phyloP scores from a whole-genome alignment of 495 filamentous ascomycete genomes.

The Xylaria cubensis region DNA sequence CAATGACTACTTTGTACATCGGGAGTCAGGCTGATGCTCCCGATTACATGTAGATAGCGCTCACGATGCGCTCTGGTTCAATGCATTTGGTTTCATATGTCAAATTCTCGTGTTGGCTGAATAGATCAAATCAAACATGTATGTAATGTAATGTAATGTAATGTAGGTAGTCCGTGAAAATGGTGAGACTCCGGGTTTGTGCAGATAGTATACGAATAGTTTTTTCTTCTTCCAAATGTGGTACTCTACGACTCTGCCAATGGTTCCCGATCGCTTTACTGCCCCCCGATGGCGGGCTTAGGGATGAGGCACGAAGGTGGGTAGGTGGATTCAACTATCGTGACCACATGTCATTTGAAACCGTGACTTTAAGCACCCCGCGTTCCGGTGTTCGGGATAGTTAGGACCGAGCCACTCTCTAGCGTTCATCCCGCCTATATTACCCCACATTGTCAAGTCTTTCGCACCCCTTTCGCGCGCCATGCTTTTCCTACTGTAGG shows the following conservation, averaged over 20 bases:
- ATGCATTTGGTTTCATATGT: not conserved
- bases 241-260: not conserved
- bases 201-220: not conserved
- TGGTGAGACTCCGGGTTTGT: not conserved
- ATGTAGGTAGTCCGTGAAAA: not conserved
- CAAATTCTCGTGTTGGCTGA: too few species aligned
- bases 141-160: too few species aligned
- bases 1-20: too few species aligned
- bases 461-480: not conserved
- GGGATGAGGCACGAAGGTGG: not conserved
- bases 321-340: slow-evolving; percentile 5
- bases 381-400: slow-evolving; percentile 15
- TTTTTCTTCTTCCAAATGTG: not conserved
- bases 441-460: slow-evolving; percentile 6
- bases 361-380: slow-evolving; percentile 3
- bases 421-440: not conserved
- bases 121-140: too few species aligned
- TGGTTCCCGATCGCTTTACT: not conserved
- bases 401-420: not conserved
- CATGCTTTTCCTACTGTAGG: not conserved
- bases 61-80: not conserved
- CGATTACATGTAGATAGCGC: not conserved
- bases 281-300: not conserved
- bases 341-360: slow-evolving; percentile 8
- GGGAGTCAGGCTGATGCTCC: not conserved